Evolutionary conservation across 2,329 filamentous ascomycete genomes (phyloP), one percentile per base, ranked within the genome.

Genomic region (Aspergillus neoniger): DNA sequence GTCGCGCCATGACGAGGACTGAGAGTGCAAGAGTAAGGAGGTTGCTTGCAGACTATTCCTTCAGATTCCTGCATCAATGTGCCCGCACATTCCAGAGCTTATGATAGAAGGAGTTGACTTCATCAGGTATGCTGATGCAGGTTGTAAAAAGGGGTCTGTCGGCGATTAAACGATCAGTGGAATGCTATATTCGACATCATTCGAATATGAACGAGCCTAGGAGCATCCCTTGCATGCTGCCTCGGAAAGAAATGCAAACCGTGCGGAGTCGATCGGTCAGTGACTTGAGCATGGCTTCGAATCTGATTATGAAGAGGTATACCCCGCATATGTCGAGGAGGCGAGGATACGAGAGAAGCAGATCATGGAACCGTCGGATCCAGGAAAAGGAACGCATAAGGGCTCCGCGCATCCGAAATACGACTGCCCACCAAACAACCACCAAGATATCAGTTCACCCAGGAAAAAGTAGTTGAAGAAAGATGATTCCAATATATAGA

Each of bases 401-500:
- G 17, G 9, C 17, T 28, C 47, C 47, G 47, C 47, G 15, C 44
- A 23, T 25, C 47, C 28, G 47, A 30, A 15, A 1, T 30, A 28
- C 25, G 4, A 17, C 12, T 32, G 3, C 0, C 23, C 41, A 2
- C 41, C 41, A 44, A 19, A 44, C 17, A 5, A 21, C 10, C 23
- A 25, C 44, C 23, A 6, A 28, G 23, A 17, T 36, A 25, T 10
- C 14, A 15, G 1, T 49, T 12, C 6, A 49, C 6, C 15, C 44
- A 23, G 21, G 23, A 30, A 12, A 23, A 12, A 8, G 12, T 17
- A 32, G 0, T n/a, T n/a, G 30, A 50, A 50, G n/a, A 57, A n/a
- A 60, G 53, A 19, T 25, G 52, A 63, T 43, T 55, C 25, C 43
- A 57, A 48, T 44, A 53, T 39, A 59, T 54, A 59, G 59, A 36